A percentile compares a stretch with the other conserved stretches of the same genome.
phyloP scores from a whole-genome alignment of 1,284 basidiomycete genomes.

The Vanrija sp. region DNA sequence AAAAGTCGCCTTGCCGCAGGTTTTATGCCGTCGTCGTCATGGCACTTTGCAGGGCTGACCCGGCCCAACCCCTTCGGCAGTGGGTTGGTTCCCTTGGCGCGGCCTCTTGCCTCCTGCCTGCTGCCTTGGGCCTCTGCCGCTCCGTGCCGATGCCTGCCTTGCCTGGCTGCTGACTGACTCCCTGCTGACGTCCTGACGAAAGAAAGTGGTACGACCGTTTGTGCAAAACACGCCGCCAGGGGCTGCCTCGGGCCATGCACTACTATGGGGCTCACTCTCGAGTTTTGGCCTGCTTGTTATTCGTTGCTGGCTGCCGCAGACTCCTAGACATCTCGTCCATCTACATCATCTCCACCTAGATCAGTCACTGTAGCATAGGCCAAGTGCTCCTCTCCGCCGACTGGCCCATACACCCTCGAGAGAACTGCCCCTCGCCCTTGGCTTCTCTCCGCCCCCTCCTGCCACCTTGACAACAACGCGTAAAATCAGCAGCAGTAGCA shows the following conservation, averaged over 20 bases:
- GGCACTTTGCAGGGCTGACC: no score
- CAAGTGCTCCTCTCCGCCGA: no score
- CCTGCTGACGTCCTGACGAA: not conserved
- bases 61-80: no score
- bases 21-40: no score
- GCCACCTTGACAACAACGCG: not conserved
- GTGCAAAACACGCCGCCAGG: not conserved
- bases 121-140: no score
- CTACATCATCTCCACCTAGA: no score
- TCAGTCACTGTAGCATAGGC: not conserved
- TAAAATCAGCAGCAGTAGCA: not conserved
- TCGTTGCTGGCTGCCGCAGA: not conserved
- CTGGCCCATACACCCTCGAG: not conserved
- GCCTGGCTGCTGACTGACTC: no score
- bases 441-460: not conserved
- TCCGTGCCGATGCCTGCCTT: no score
- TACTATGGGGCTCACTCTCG: not conserved
- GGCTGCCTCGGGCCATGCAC: not conserved
- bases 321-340: not conserved
- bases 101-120: no score
- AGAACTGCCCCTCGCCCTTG: not conserved
- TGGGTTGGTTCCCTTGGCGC: no score
- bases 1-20: no score
- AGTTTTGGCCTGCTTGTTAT: not conserved
- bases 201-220: constrained; percentile 4